Percentiles rank a stretch among this genome's conserved stretches.
phyloP scores from a whole-genome alignment of 2,329 filamentous ascomycete species.

The Xylariaceae sp. region DNA sequence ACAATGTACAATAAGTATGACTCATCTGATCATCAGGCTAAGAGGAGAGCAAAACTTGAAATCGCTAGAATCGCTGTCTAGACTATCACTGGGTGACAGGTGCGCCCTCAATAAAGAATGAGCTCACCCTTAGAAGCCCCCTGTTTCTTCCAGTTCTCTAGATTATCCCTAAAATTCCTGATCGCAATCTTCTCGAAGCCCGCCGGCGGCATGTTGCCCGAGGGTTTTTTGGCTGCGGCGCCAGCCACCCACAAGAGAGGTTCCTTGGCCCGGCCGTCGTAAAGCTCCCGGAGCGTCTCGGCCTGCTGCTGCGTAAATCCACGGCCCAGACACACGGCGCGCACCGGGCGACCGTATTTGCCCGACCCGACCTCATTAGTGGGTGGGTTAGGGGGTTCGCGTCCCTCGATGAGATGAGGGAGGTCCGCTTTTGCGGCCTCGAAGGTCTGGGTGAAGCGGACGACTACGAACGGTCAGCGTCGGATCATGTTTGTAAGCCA shows the following conservation, averaged over 20 bases:
- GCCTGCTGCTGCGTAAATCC: slow-evolving; percentile 26
- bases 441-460: slow-evolving; percentile 26
- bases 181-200: slow-evolving; percentile 5
- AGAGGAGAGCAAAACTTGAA: too few species aligned
- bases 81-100: too few species aligned
- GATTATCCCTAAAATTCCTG: neutral
- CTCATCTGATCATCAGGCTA: too few species aligned
- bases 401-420: slow-evolving; percentile 20
- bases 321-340: slow-evolving; percentile 26
- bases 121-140: slow-evolving; percentile 4
- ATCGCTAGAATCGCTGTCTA: too few species aligned
- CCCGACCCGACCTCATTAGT: slow-evolving; percentile 25
- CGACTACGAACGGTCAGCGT: too few species aligned
- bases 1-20: too few species aligned
- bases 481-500: slow-evolving; percentile 11
- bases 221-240: slow-evolving; percentile 1
- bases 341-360: slow-evolving; percentile 1
- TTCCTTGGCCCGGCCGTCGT: neutral
- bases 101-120: slow-evolving; percentile 22
- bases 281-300: slow-evolving; percentile 6
- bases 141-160: slow-evolving; percentile 14
- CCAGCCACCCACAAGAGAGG: slow-evolving; percentile 21
- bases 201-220: slow-evolving; percentile 2
- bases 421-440: slow-evolving; percentile 20
- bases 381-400: slow-evolving; percentile 1